phyloP scores from a whole-genome alignment of 108 stramenopile species.

The Skeletonema tropicum region DNA sequence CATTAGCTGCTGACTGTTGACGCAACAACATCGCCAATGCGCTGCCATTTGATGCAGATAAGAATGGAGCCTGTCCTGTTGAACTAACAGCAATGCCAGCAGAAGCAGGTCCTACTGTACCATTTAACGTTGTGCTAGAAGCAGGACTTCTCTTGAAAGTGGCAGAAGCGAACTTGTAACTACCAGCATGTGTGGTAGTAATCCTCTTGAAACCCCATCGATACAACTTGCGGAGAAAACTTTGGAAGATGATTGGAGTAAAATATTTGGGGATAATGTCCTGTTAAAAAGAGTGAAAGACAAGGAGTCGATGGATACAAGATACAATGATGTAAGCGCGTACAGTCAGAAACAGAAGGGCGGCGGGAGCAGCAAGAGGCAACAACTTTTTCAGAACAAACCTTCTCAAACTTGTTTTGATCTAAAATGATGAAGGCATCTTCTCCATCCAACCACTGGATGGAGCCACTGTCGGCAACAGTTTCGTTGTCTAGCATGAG shows the following conservation, averaged over 20 bases:
- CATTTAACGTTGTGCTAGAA: not conserved
- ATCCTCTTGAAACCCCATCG: conserved; percentile 3
- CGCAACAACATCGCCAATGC: not conserved
- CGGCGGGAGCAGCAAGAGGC: no score
- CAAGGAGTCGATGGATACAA: not conserved
- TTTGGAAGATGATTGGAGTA: not conserved
- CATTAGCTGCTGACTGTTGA: not conserved
- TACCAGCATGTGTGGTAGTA: not conserved
- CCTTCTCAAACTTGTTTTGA: conserved; percentile 5
- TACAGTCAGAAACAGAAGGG: not conserved
- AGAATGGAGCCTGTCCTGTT: no score
- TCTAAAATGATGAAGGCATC: conserved; percentile 5
- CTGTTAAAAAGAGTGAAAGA: not conserved
- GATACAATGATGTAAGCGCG: not conserved
- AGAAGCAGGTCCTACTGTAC: not conserved
- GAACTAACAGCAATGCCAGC: not conserved
- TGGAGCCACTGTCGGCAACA: not conserved
- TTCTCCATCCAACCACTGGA: not conserved
- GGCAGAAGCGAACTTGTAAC: conserved; percentile 1
- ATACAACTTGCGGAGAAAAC: not conserved
- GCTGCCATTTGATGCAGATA: not conserved
- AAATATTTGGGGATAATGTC: not conserved
- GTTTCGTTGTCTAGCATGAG: conserved; percentile 2
- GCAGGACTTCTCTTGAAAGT: not conserved
- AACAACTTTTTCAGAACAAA: not conserved